phyloP scores from a whole-genome alignment of 1,139 yeast species.

The Diutina pseudorugosa region DNA sequence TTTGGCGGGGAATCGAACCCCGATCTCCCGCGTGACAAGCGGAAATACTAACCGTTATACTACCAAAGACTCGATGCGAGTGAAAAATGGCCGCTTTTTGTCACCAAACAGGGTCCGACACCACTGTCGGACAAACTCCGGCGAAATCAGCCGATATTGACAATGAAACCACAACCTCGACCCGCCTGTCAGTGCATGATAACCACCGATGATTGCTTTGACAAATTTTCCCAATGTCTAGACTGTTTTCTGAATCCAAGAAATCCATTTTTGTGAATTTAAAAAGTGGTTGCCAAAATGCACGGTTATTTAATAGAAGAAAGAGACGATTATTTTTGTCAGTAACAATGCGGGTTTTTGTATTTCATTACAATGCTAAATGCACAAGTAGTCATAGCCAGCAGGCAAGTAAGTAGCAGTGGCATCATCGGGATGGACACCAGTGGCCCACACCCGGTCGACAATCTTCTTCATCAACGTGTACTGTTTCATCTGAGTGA shows the following conservation, averaged over 20 bases:
- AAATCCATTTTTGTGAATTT: too few relatives aligned
- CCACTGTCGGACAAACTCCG: too few relatives aligned
- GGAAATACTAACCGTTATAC: background rate
- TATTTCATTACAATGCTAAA: background rate
- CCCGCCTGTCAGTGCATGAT: too few relatives aligned
- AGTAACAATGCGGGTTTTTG: too few relatives aligned
- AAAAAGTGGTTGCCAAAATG: too few relatives aligned
- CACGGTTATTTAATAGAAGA: too few relatives aligned
- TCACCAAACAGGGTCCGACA: background rate
- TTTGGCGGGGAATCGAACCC: background rate
- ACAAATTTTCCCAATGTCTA: too few relatives aligned
- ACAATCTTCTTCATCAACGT: slow-evolving; percentile 26
- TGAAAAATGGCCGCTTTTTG: background rate
- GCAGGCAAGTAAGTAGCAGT: background rate
- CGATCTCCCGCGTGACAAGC: background rate
- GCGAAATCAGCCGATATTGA: too few relatives aligned
- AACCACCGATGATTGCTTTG: too few relatives aligned
- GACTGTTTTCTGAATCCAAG: too few relatives aligned
- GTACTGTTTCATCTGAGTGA: slow-evolving; percentile 41
- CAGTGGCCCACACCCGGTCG: slow-evolving; percentile 26
- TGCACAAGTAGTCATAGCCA: background rate
- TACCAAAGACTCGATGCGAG: background rate
- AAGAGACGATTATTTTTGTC: too few relatives aligned
- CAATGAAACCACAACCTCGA: too few relatives aligned
- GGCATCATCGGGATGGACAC: background rate